These are phyloP conservation scores for Debaryomyces prosopidis DNA, from an alignment of 805 yeast genomes.

Conservation along the genomic window DNA sequence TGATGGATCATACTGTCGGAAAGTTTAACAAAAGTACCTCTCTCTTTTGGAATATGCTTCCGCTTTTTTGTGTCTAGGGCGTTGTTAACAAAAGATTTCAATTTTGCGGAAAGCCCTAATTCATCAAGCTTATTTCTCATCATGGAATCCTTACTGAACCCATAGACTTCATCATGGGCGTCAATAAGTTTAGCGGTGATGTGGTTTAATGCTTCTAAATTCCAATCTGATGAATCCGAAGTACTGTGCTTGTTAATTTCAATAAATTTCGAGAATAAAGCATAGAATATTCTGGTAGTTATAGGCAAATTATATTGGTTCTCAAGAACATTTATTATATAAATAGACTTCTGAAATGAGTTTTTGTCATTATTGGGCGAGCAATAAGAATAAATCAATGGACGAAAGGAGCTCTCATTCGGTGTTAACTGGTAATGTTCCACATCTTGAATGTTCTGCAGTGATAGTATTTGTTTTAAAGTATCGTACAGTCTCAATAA, in stretches of 20 bases:
- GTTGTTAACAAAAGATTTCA: slow-evolving; percentile 12
- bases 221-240: slow-evolving; percentile 1
- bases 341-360: slow-evolving; percentile 10
- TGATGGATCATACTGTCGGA: slow-evolving; percentile 16
- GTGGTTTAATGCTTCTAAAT: slow-evolving; percentile 10
- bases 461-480: slow-evolving; percentile 13
- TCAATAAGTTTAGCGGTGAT: slow-evolving; percentile 14
- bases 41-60: slow-evolving; percentile 5
- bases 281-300: slow-evolving; percentile 29
- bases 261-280: slow-evolving; percentile 17
- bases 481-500: slow-evolving; percentile 15
- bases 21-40: slow-evolving; percentile 22
- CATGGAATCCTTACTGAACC: slow-evolving; percentile 4
- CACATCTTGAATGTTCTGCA: neutral
- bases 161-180: slow-evolving; percentile 14
- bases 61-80: slow-evolving; percentile 8
- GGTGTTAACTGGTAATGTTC: slow-evolving; percentile 14
- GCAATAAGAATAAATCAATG: slow-evolving; percentile 18
- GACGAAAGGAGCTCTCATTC: slow-evolving; percentile 25
- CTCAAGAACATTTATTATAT: slow-evolving; percentile 19
- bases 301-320: slow-evolving; percentile 25
- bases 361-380: slow-evolving; percentile 2
- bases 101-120: slow-evolving; percentile 10
- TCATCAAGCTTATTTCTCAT: slow-evolving; percentile 6
- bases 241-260: neutral